Evolutionary conservation across 2,329 filamentous ascomycete genomes (phyloP).

Genomic region (Akanthomyces lecanii): DNA sequence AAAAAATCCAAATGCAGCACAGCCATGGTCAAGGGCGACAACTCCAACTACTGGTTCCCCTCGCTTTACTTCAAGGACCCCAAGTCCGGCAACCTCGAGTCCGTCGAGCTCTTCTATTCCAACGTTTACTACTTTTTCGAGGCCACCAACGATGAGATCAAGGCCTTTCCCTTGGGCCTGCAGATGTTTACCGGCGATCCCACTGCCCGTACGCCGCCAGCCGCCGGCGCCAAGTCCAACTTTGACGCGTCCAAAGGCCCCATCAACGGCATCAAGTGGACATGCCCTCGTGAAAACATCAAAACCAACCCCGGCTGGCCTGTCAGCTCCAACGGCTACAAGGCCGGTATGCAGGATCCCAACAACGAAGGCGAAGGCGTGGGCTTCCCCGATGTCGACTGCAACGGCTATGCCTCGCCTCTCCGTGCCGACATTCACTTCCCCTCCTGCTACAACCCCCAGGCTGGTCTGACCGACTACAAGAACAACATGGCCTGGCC

Average conservation of each 20-base stretch:
- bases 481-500: slow-evolving; percentile 64
- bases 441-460: slow-evolving; percentile 69
- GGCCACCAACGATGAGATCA: slow-evolving; percentile 59
- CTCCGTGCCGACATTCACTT: slow-evolving; percentile 66
- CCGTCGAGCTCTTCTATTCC: slow-evolving; percentile 67
- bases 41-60: slow-evolving; percentile 75
- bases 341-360: slow-evolving; percentile 52
- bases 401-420: slow-evolving; percentile 59
- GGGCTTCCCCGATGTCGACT: slow-evolving; percentile 68
- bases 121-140: slow-evolving; percentile 75
- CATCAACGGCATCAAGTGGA: slow-evolving; percentile 54
- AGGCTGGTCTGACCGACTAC: slow-evolving; percentile 55
- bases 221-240: slow-evolving; percentile 45
- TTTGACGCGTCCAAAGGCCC: slow-evolving; percentile 49
- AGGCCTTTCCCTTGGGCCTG: slow-evolving; percentile 66
- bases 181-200: slow-evolving; percentile 67
- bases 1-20: slow-evolving; percentile 64
- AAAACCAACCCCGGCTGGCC: slow-evolving; percentile 45
- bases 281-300: slow-evolving; percentile 52
- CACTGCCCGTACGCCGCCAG: slow-evolving; percentile 53
- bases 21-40: slow-evolving; percentile 63
- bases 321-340: slow-evolving; percentile 48
- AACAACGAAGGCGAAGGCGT: slow-evolving; percentile 52
- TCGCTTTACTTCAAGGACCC: slow-evolving; percentile 64
- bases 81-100: slow-evolving; percentile 58